A percentile compares a stretch with the other conserved stretches of the same genome.
Conservation (phyloP, 257 asterid species). For the Solanum arcanum region DNA sequence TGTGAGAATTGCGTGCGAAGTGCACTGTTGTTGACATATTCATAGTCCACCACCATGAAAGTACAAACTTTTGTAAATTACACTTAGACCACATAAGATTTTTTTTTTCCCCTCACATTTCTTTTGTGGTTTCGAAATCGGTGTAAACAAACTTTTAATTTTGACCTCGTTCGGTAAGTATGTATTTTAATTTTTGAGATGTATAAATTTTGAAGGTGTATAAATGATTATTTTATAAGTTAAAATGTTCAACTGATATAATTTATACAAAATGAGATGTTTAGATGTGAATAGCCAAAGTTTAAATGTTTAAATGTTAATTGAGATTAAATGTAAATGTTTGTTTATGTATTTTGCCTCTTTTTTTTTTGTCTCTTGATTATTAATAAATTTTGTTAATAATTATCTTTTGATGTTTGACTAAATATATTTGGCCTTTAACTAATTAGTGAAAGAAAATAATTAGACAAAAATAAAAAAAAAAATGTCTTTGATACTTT, state of each 20-base stretch:
- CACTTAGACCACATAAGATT: background rate
- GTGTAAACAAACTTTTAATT: no score
- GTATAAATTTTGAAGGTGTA: background rate
- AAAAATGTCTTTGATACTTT: background rate
- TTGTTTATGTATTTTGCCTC: background rate
- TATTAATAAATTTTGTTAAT: background rate
- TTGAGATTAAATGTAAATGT: no score
- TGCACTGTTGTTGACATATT: background rate
- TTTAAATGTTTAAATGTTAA: background rate
- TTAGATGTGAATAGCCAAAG: background rate
- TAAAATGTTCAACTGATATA: accelerated
- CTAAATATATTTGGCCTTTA: background rate
- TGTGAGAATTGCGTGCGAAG: background rate
- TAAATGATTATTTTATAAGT: background rate
- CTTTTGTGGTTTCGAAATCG: no score
- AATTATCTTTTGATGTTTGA: background rate
- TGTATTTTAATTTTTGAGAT: background rate
- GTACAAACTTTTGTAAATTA: background rate
- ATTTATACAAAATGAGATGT: accelerated
- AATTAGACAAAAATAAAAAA: no score
- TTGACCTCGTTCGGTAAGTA: no score
- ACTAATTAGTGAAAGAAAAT: background rate
- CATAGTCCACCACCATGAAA: background rate
- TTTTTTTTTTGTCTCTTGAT: background rate
- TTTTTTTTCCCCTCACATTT: background rate